phyloP scores from a whole-genome alignment of 2,329 filamentous ascomycete genomes.

The Claviceps sp. region DNA sequence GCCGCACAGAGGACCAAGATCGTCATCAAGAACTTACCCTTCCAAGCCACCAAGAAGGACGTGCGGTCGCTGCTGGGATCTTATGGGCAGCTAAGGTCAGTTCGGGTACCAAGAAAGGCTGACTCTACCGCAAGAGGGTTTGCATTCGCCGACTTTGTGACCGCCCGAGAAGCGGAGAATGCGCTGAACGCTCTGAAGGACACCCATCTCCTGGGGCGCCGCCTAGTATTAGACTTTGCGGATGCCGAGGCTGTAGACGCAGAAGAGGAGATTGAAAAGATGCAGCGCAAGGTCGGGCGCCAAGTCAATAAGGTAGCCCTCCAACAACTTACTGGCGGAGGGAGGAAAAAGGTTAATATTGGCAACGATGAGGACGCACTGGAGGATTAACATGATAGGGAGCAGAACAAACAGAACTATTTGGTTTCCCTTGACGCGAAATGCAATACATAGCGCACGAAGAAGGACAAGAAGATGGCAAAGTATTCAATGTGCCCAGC shows the following conservation, averaged over 20 bases:
- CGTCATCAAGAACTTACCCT: constrained; percentile 95
- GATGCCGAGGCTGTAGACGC: constrained; percentile 79
- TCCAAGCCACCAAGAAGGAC: constrained; percentile 90
- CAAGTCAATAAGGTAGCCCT: constrained; percentile 85
- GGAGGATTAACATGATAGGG: constrained; percentile 16
- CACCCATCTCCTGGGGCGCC: constrained; percentile 83
- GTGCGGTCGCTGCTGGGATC: constrained; percentile 72
- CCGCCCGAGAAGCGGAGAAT: constrained; percentile 75
- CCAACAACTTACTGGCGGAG: constrained; percentile 72
- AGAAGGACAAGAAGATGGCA: neutral
- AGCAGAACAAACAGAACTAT: constrained; percentile 9
- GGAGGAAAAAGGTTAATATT: constrained; percentile 81
- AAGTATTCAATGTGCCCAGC: constrained; percentile 1
- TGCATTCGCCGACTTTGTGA: constrained; percentile 93
- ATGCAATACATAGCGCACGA: neutral
- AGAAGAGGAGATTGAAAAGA: constrained; percentile 90
- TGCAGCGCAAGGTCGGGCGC: constrained; percentile 88
- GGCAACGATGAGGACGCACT: constrained; percentile 53
- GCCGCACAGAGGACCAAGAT: constrained; percentile 75
- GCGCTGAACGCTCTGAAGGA: constrained; percentile 83
- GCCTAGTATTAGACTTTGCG: constrained; percentile 83
- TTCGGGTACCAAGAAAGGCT: constrained; percentile 91
- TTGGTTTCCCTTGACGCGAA: constrained; percentile 4
- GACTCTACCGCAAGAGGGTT: constrained; percentile 82
- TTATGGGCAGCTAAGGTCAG: constrained; percentile 84